Base-by-base conservation (phyloP, 108 stramenopile species). In the Craspedostauros australis region DNA sequence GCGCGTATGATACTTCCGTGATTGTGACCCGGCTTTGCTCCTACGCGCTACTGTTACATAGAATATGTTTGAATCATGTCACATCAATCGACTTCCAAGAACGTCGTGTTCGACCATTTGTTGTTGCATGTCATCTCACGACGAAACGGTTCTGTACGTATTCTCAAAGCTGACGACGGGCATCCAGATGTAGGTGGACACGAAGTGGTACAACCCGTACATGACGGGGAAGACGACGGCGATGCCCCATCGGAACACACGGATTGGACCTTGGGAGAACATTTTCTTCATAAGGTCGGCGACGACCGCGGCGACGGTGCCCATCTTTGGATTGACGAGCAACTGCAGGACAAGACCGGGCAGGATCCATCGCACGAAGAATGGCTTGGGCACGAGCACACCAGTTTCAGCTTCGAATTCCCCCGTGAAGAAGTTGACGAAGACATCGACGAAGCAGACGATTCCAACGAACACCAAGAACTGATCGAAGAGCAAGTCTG, bases 371-470 rank as follows among this genome's bases (percentile, higher is more conserved):
- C 89, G 52, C 19, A 50, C 43, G 49, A 91, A 64, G 57, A 80
- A 73, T 15, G 74, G 66, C 37, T 75, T 77, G 5, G 89, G 85
- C 0, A 57, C 37, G 18, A 91, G 49, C 19, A 60, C 62, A 5
- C 89, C 83, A 16, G 54, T 74, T 5, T 54, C 39, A 11, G 64
- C 22, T 30, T 73, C 66, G 29, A 84, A 39, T 36, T 82, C 80
- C 6, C 89, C 89, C 5, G 89, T 91, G 50, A 82, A 86, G 54
- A 91, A 91, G 27, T 66, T 77, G 15, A 91, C 68, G 48, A 86
- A 86, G 7, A 91, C 85, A 66, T 86, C 84, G 27, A 81, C 40
- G 47, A 82, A 84, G 47, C 45, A 76, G 16, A 84, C 46, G 38
- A 75, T 40, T 21, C 74, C 80, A 22, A 77, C 43, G 14, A 85